Evolutionary conservation across 78 protist genomes (phyloP), one percentile per base, ranked within the genome.

Genomic region (Chrysochromulina tobinii): DNA sequence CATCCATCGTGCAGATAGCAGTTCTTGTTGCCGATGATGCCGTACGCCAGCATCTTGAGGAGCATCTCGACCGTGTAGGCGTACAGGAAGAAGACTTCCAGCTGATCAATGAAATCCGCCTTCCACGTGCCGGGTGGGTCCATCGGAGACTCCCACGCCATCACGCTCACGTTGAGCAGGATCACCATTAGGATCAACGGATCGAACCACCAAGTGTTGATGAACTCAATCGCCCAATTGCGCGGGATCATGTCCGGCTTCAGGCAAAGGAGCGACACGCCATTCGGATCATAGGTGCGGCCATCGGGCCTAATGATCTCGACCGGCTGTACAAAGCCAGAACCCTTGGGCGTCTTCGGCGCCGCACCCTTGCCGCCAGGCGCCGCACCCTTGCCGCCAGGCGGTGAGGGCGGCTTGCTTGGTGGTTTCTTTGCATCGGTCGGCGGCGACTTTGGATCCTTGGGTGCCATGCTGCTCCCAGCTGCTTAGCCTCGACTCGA

Each of bases 151-250:
- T 75, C 83, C 21, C 1, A 3, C 25, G 23, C 57, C 27, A 89
- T 51, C 50, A 89, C 50, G 58, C 61, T 18, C 61, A 77, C 51
- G 85, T 89, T 89, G 58, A 20, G 67, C 17, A 83, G 61, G 90
- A 93, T 89, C 73, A 20, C 3, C 27, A 89, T 27, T 38, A 93
- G n/a, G 61, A 93, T 66, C 7, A 53, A 1, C 51, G 15, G 38
- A n/a, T 92, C 94, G 61, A 92, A 92, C 59, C 77, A 14, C 73
- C 48, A 38, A 25, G 11, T 2, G 48, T 67, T 38, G 73, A 67
- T 23, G 48, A 67, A 38, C 25, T 5, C 69, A 5, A 15, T 5
- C 69, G 23, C 27, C 25, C 69, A 5, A 6, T 15, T 5, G 25
- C 69, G 69, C 25, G 17, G 69, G 25, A 21, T 6, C 23, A 14